These are phyloP conservation scores for Pythium diclinum DNA, from an alignment of 352 stramenopile species.

Conservation along the genomic window DNA sequence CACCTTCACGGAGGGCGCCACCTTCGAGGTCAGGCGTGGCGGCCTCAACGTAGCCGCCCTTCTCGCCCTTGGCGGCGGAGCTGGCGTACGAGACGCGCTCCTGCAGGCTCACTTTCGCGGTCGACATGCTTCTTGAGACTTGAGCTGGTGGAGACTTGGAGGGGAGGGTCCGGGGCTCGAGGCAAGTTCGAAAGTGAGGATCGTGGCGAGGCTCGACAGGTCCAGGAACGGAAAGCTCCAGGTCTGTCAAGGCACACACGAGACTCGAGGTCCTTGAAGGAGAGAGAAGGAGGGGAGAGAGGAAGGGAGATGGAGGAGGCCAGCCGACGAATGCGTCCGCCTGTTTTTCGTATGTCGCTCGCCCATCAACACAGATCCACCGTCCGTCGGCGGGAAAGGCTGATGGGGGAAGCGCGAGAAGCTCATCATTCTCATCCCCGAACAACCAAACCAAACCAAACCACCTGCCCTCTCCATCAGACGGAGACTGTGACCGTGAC, in stretches of 20 bases:
- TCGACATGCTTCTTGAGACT: conserved; percentile 13
- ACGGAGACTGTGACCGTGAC: background rate
- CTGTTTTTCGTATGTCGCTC: background rate
- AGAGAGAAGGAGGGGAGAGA: too few species aligned
- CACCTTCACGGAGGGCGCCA: conserved; percentile 27
- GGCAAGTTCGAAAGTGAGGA: conserved; percentile 19
- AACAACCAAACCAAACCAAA: too few species aligned
- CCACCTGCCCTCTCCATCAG: too few species aligned
- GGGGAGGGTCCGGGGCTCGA: background rate
- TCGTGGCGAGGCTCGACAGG: background rate
- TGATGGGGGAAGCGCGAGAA: background rate
- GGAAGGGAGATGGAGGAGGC: background rate
- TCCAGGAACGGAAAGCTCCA: background rate
- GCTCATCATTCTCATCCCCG: too few species aligned
- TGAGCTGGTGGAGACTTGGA: conserved; percentile 1
- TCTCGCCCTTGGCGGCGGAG: conserved; percentile 24
- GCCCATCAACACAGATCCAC: conserved; percentile 2
- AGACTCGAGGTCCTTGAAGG: too few species aligned
- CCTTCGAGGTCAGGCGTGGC: conserved; percentile 11
- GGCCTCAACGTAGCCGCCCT: conserved; percentile 1
- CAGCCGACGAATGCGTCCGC: conserved; percentile 3
- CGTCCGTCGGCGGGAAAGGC: background rate
- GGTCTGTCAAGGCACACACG: too few species aligned
- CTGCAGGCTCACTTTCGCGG: conserved; percentile 18
- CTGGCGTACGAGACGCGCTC: conserved; percentile 29